phyloP scores from a whole-genome alignment of 192 early-diverging fungal genomes.

The Coemansia furcata region DNA sequence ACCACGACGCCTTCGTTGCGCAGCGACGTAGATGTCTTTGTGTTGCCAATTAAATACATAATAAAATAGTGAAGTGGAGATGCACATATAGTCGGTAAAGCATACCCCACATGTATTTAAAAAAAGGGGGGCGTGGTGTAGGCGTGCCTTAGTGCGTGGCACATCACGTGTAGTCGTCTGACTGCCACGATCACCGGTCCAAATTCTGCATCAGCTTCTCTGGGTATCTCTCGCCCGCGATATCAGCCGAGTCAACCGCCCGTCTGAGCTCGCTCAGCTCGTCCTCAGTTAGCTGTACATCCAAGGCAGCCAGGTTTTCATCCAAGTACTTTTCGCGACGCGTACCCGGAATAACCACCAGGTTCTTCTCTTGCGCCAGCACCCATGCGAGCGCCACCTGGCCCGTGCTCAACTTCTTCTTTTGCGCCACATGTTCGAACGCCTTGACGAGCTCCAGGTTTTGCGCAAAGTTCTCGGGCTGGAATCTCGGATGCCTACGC shows the following conservation, averaged over 20 bases:
- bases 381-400: conserved; percentile 70
- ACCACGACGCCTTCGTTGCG: conserved; percentile 29
- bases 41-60: conserved; percentile 2
- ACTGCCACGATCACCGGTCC: not conserved
- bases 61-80: not conserved
- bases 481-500: conserved; percentile 55
- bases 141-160: not conserved
- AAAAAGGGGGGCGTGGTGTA: not conserved
- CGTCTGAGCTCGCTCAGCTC: conserved; percentile 8
- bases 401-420: conserved; percentile 46
- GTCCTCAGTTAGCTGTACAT: conserved; percentile 20
- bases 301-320: conserved; percentile 31
- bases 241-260: not conserved
- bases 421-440: conserved; percentile 52
- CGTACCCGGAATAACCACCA: conserved; percentile 62
- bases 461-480: conserved; percentile 56
- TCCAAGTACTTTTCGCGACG: conserved; percentile 49
- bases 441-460: conserved; percentile 61
- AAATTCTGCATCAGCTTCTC: not conserved
- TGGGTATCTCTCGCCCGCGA: not conserved
- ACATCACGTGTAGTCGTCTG: not conserved
- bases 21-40: conserved; percentile 14
- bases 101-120: not conserved
- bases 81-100: not conserved
- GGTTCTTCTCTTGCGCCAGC: conserved; percentile 48